phyloP scores from a whole-genome alignment of 208 protist genomes.

The Crithidia expoeki region DNA sequence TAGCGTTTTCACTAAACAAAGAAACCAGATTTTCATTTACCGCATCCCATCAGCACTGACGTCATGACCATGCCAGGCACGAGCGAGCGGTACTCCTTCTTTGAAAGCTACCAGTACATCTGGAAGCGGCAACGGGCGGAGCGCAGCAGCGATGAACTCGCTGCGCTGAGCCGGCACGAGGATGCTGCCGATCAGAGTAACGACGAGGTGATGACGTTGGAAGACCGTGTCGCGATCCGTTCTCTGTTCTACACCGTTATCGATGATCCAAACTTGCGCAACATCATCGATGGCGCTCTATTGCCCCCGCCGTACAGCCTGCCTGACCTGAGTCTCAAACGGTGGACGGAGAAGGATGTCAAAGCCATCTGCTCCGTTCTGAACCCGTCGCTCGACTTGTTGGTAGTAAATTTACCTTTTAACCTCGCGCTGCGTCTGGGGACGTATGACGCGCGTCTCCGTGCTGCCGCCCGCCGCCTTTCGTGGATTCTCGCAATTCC shows the following conservation, averaged over 20 bases:
- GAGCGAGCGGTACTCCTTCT: slow-evolving; percentile 34
- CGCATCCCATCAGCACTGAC: background rate
- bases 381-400: slow-evolving; percentile 45
- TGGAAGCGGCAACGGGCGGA: slow-evolving; percentile 55
- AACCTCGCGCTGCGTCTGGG: slow-evolving; percentile 61
- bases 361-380: slow-evolving; percentile 44
- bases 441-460: slow-evolving; percentile 74
- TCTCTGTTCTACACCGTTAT: slow-evolving; percentile 69
- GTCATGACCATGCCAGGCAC: background rate
- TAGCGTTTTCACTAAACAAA: no score
- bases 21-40: no score
- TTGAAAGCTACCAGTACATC: slow-evolving; percentile 58
- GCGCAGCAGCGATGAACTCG: slow-evolving; percentile 34
- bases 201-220: slow-evolving; percentile 40
- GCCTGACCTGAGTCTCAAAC: slow-evolving; percentile 32
- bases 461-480: slow-evolving; percentile 62
- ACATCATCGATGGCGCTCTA: slow-evolving; percentile 70
- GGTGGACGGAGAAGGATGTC: slow-evolving; percentile 51
- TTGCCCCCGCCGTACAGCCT: slow-evolving; percentile 69
- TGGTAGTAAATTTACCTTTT: slow-evolving; percentile 71
- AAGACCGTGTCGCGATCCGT: slow-evolving; percentile 66
- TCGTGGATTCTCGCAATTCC: slow-evolving; percentile 74
- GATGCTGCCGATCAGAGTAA: background rate
- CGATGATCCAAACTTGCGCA: slow-evolving; percentile 40
- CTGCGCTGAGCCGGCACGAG: slow-evolving; percentile 10